Conservation (phyloP, 1,284 basidiomycete genomes). For the Malassezia furfur region DNA sequence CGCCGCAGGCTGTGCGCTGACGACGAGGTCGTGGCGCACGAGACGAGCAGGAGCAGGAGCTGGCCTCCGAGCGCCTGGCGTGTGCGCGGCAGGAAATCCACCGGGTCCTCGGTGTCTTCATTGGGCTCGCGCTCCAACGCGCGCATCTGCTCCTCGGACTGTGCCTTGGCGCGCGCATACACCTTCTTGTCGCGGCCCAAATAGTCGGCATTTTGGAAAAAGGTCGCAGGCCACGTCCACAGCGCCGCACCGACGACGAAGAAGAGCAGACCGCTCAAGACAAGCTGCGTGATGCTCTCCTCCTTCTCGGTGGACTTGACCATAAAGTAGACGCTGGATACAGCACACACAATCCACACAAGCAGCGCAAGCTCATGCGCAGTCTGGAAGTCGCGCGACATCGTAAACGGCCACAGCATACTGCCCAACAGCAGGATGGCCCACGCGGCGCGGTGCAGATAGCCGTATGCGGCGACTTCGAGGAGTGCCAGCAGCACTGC, state of each 20-base stretch:
- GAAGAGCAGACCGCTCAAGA: slow-evolving; percentile 24
- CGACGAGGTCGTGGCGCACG: slow-evolving; percentile 50
- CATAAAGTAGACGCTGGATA: slow-evolving; percentile 55
- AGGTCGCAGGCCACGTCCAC: slow-evolving; percentile 3
- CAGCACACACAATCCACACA: slow-evolving; percentile 56
- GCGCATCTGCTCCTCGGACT: background rate
- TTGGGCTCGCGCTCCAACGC: background rate
- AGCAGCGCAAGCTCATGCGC: slow-evolving; percentile 44
- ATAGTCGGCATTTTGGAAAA: slow-evolving; percentile 17
- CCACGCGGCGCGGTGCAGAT: slow-evolving; percentile 59
- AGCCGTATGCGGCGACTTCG: slow-evolving; percentile 64
- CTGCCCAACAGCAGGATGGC: slow-evolving; percentile 61
- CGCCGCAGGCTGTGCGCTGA: slow-evolving; percentile 59
- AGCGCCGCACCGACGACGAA: slow-evolving; percentile 14
- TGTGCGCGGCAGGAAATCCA: slow-evolving; percentile 19
- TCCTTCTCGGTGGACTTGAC: slow-evolving; percentile 64
- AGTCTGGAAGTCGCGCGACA: slow-evolving; percentile 25
- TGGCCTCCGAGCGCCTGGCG: slow-evolving; percentile 23
- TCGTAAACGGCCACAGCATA: slow-evolving; percentile 54
- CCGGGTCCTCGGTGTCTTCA: slow-evolving; percentile 9
- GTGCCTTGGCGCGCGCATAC: slow-evolving; percentile 1
- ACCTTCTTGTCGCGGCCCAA: slow-evolving; percentile 1
- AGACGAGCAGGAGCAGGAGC: slow-evolving; percentile 51
- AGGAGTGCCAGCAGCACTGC: slow-evolving; percentile 19
- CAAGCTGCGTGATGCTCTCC: slow-evolving; percentile 53